phyloP scores from a whole-genome alignment of 2,329 filamentous ascomycete species.

The Madurella fahalii region DNA sequence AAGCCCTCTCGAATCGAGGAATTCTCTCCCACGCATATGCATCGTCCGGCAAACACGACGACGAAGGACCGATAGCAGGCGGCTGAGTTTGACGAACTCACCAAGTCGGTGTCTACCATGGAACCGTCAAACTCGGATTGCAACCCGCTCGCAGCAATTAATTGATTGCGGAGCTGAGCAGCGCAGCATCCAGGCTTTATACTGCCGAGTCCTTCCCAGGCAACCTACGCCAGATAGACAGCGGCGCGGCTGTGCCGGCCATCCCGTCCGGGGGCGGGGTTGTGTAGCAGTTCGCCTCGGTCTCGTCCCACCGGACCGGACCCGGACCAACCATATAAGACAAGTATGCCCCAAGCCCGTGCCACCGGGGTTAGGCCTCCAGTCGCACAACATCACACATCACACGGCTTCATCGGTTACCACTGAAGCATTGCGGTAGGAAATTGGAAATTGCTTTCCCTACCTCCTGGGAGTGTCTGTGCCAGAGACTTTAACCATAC shows the following conservation, averaged over 20 bases:
- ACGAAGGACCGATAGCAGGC: background rate
- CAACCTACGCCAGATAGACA: too few relatives aligned
- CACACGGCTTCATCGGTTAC: background rate
- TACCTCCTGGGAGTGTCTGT: too few relatives aligned
- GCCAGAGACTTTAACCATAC: too few relatives aligned
- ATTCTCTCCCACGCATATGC: background rate
- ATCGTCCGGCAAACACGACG: background rate
- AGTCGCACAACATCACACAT: background rate
- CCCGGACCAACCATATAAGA: background rate
- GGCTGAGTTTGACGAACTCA: background rate
- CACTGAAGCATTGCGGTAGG: too few relatives aligned
- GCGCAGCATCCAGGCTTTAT: background rate
- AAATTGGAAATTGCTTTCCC: too few relatives aligned
- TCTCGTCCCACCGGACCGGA: background rate
- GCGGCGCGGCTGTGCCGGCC: too few relatives aligned
- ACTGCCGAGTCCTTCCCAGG: too few relatives aligned
- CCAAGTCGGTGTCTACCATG: background rate
- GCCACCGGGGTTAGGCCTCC: background rate
- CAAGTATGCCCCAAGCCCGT: background rate
- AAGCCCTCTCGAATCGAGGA: background rate
- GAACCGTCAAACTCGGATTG: background rate
- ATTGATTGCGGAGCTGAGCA: background rate
- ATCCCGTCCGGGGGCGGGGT: background rate
- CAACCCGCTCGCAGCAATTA: background rate
- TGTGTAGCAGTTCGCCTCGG: background rate